These are phyloP conservation scores for Penicillium sp. DNA, from an alignment of 2,329 filamentous ascomycete species.

Conservation along the genomic window DNA sequence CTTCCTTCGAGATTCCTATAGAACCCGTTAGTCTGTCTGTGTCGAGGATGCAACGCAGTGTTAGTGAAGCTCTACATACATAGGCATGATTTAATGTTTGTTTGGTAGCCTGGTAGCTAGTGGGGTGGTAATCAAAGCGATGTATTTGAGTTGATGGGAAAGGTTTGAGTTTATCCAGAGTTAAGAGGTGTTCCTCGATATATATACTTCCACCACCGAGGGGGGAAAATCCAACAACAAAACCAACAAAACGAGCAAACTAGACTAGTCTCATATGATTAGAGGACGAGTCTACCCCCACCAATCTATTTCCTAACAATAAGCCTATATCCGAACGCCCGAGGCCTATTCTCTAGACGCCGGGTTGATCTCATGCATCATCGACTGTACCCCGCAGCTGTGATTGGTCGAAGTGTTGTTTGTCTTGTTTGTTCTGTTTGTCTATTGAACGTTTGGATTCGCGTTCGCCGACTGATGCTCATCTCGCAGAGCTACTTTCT, in stretches of 20 bases:
- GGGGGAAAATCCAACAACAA: neutral
- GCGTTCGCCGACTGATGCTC: conserved; percentile 1
- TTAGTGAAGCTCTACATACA: neutral
- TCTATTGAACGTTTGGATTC: conserved; percentile 11
- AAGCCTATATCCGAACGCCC: neutral
- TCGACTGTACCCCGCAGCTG: neutral
- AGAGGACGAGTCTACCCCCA: too few species aligned
- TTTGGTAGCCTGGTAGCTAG: neutral
- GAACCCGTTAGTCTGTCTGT: conserved; percentile 9
- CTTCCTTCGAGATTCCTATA: conserved; percentile 49
- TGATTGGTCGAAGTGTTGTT: conserved; percentile 24
- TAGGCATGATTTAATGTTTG: conserved; percentile 10
- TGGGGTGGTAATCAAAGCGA: neutral
- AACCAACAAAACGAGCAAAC: neutral
- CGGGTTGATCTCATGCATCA: conserved; percentile 8
- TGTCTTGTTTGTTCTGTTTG: conserved; percentile 36
- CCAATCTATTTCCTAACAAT: neutral
- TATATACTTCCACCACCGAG: conserved; percentile 5
- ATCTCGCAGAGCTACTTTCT: neutral
- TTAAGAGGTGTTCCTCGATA: neutral
- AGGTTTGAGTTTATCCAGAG: conserved; percentile 19
- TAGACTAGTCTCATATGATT: neutral
- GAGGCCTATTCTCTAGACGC: neutral
- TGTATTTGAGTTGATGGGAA: neutral
- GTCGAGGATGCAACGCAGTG: neutral